Evolutionary conservation across 257 asterid genomes (phyloP), one percentile per base, ranked within the genome.

Genomic region (Knoxia roxburghii): DNA sequence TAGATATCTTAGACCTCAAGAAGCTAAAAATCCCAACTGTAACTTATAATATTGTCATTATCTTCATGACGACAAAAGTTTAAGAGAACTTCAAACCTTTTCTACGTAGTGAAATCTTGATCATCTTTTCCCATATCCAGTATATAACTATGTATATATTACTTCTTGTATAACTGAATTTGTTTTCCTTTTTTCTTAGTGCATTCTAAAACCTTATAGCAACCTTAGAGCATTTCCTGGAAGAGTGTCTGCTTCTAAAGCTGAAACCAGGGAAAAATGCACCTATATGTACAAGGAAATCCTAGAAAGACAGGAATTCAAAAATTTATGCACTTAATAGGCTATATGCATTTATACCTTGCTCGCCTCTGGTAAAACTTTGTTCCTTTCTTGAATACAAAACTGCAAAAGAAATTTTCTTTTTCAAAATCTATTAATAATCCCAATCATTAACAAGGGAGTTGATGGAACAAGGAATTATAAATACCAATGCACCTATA

Each of bases 331-430:
- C 20, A 24, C 52, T 62, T 27, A 23, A 40, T 12, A 54, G 52
- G 15, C 30, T 49, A 64, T 49, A 63, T n/a, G 48, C 60, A 10
- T 27, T 61, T 51, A 56, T 41, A 90, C 97, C 95, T 89, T 76
- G 85, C 87, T 69, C 98, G 96, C 26, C 97, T 81, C 77, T 84
- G 83, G 79, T 89, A 92, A 72, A 89, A 89, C 73, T 84, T 75
- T 62, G 98, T 89, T 64, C 72, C 89, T 73, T 80, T 81, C 72
- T 85, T 92, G 57, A 92, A 84, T 30, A 87, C 62, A 50, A 89
- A 89, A 81, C 97, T 89, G 75, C 78, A 70, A 43, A 68, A 73
- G 23, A 61, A 13, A 18, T 55, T 20, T n/a, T n/a, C n/a, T n/a
- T n/a, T n/a, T n/a, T n/a, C n/a, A n/a, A n/a, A n/a, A n/a, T n/a